Base-by-base conservation (phyloP, 257 asterid genomes). In the Oldenlandia corymbosa region DNA sequence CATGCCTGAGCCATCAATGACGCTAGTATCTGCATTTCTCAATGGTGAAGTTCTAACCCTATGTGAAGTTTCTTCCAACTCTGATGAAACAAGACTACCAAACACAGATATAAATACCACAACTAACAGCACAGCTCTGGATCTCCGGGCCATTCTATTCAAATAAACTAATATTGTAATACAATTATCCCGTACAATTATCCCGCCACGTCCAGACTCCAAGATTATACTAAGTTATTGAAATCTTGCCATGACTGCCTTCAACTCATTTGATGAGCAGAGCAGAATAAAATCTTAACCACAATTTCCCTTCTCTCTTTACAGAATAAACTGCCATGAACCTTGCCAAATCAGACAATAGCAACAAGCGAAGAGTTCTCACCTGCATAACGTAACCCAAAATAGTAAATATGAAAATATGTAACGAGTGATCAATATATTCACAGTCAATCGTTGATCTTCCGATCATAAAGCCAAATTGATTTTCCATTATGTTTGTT, bases 1-100 rank as follows among this genome's bases (percentile, higher is more conserved):
- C 37, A 71, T 77, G 56, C 97, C 99, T 51, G 97, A 85, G 57
- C 97, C 99, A 65, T 93, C 97, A 70, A 93, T 87, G 50, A 93
- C 83, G 46, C 79, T 87, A 72, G 73, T 75, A 52, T 83, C 81
- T 27, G 76, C 76, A 71, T 85, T 83, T 75, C 75, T 83, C 56
- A 67, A 72, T n/a, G 96, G 97, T 64, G 97, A 88, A 48, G 88
- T 83, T 81, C 66, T 76, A 67, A 80, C 39, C 76, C 72, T 83
- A 53, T 69, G 80, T 48, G 65, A 37, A 60, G 63, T 71, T 71
- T 65, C 84, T 55, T 73, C 84, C 27, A 75, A 75, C 60, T 78
- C 78, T 37, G 83, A 79, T 60, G 66, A 60, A 51, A 71, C 64
- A 59, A 62, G 42, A 59, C 76, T 69, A 68, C 81, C 68, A 27